Evolutionary conservation across 2,329 filamentous ascomycete species (phyloP), one percentile per base, ranked within the genome.

Genomic region (Aspergillus nomiae): DNA sequence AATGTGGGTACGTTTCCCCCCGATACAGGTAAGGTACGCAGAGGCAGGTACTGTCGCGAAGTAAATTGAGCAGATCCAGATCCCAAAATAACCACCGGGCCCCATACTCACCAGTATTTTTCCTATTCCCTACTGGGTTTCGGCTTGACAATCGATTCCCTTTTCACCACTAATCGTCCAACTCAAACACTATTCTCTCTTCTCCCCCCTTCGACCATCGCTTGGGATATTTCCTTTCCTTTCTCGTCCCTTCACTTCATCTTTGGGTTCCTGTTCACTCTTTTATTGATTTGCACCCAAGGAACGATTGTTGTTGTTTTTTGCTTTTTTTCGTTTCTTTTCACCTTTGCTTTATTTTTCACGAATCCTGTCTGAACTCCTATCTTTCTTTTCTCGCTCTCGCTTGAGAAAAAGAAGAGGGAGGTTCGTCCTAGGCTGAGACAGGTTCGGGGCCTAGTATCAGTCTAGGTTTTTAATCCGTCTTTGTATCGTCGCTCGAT

Each of bases 31-130:
- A 60, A 64, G 61, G 54, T 51, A 58, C 60, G 57, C 56, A 58
- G 56, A 61, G 56, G 56, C 63, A 56, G 58, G 50, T 60, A 61
- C 59, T 34, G 56, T 62, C 34, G 57, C 56, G 56, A 51, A 62
- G 59, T 67, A 67, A 69, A 64, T 67, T 69, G 24, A 63, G 63
- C 60, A 67, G 62, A 64, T 66, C 61, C 63, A 65, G 65, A 65
- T 67, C 71, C 70, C 70, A 73, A 74, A 74, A 74, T 74, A 73
- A 71, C 68, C 69, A 70, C 70, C 62, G 4, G 48, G 62, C 55
- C 62, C 62, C 65, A 65, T 45, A 43, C 56, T 62, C 67, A 65
- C 65, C 69, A 64, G 64, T 61, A 46, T 36, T 56, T 36, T 48
- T 38, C n/a, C 51, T 55, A 38, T 72, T 71, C 67, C 68, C 64